Evolutionary conservation across 345 rosid species (phyloP), one percentile per base, ranked within the genome.

Genomic region (Brassica carinata): DNA sequence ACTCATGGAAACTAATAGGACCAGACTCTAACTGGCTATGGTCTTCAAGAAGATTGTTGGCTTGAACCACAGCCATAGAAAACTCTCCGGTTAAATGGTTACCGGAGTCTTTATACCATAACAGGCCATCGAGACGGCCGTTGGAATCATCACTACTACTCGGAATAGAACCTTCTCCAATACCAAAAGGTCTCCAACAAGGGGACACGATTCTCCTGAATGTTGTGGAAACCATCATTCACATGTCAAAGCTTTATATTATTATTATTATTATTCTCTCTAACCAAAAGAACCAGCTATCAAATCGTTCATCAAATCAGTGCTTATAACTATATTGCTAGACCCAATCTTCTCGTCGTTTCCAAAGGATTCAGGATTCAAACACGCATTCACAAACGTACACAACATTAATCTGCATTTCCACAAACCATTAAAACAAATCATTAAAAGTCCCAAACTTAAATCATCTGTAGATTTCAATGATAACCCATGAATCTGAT

Each of bases 61-160:
- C 99, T 83, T 96, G 99, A 84, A 96, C 85, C 29, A 94, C 97
- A 0, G 97, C 98, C 99, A 96, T 94, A 0, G 98, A 96, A 81
- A 92, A 96, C 74, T 92, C 97, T 48, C 98, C 98, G 31, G 77
- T 79, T 4, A 79, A 84, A 83, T 89, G 97, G 43, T 81, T 83
- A 40, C 97, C 98, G 2, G 79, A 77, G 84, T 94, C 97, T 83
- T 90, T 96, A 67, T 89, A 89, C 99, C 99, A 96, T 68, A 93
- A 77, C 80, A 96, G 85, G 40, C 97, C 97, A 73, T 96, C 93
- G 18, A 83, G 80, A 11, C 91, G 81, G 26, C 97, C 95, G 48
- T 80, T 76, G 43, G 75, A 78, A 79, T 91, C 91, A 58, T 86
- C 90, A n/a, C 77, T 88, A 13, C 77, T 88, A n/a, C 80, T 85